phyloP scores from a whole-genome alignment of 108 stramenopile species.

The Nannochloropsis salina region DNA sequence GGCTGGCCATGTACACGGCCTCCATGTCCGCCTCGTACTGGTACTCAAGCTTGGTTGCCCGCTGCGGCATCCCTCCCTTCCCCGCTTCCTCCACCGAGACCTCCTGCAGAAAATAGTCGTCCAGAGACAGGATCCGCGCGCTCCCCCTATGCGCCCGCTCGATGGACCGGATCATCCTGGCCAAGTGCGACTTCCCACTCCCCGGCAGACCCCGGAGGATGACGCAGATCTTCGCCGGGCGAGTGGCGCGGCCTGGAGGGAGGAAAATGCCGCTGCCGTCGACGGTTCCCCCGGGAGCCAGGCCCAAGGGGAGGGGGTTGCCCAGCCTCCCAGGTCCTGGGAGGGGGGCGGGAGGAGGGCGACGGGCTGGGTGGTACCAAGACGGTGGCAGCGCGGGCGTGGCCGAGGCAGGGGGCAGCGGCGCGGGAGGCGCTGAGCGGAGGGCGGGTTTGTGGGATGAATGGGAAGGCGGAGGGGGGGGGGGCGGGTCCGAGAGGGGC shows the following conservation, averaged over 20 bases:
- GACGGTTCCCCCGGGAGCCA: constrained; percentile 21
- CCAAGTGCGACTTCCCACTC: constrained; percentile 34
- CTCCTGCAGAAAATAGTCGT: constrained; percentile 44
- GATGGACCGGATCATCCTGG: constrained; percentile 30
- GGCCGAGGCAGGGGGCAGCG: too few relatives aligned
- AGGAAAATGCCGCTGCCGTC: constrained; percentile 27
- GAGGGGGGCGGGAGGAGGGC: too few relatives aligned
- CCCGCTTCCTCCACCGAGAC: constrained; percentile 28
- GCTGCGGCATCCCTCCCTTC: constrained; percentile 28
- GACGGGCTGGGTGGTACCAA: too few relatives aligned
- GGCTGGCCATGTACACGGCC: constrained; percentile 37
- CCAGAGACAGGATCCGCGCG: constrained; percentile 33
- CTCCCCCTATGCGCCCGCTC: constrained; percentile 28
- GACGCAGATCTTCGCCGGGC: constrained; percentile 37
- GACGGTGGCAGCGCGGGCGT: too few relatives aligned
- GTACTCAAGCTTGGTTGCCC: constrained; percentile 28
- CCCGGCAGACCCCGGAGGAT: constrained; percentile 38
- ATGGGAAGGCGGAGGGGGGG: too few relatives aligned
- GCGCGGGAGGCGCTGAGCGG: too few relatives aligned
- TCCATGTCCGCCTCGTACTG: constrained; percentile 41
- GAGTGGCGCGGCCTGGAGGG: constrained; percentile 24
- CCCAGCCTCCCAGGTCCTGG: background rate
- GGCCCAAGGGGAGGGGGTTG: background rate
- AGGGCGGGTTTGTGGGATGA: too few relatives aligned
- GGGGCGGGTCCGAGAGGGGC: too few relatives aligned